Evolutionary conservation across 2,329 filamentous ascomycete genomes (phyloP), one percentile per base, ranked within the genome.

Genomic region (Aspergillus sojae): DNA sequence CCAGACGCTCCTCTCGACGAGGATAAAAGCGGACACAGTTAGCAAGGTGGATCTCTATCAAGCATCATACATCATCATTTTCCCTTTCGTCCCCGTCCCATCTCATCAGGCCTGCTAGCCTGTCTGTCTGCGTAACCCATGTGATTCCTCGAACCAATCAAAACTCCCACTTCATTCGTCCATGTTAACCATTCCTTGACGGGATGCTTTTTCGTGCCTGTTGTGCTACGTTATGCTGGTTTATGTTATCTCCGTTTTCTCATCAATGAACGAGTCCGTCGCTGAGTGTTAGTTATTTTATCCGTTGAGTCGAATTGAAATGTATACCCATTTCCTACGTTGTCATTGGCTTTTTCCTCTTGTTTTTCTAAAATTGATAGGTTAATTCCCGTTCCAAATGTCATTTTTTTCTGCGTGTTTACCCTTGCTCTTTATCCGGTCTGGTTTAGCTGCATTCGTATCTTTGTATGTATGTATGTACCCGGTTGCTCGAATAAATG

Each of bases 311-410:
- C 52, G 52, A 55, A 36, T 34, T 32, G 46, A 60, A 64, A 54
- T 63, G 54, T 64, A 64, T 64, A 64, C 62, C 62, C 62, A 61
- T 61, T 61, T 61, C 58, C 43, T 50, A 41, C 50, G 26, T 50
- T 16, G n/a, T 43, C 48, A 55, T 26, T 92, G 90, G 70, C 83
- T 85, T 6, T 83, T 91, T 55, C 92, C 56, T 61, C 7, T n/a
- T 23, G 28, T 43, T 21, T 36, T 23, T 23, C 48, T 46, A 23
- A 32, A 12, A 50, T 56, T 30, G n/a, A 34, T 52, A 52, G 48
- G 48, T 21, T 34, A 52, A 52, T 19, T 28, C 11, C 30, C 26
- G 10, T 59, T 43, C 48, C 19, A 36, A 23, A 12, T 36, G 41
- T 48, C 26, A 23, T 30, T 43, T 11, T 45, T 45, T 19, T 34